A percentile compares a stretch with the other conserved stretches of the same genome.
Evolutionary conservation across 2,329 filamentous ascomycete species (phyloP).

Genomic region (Xylaria sp.): DNA sequence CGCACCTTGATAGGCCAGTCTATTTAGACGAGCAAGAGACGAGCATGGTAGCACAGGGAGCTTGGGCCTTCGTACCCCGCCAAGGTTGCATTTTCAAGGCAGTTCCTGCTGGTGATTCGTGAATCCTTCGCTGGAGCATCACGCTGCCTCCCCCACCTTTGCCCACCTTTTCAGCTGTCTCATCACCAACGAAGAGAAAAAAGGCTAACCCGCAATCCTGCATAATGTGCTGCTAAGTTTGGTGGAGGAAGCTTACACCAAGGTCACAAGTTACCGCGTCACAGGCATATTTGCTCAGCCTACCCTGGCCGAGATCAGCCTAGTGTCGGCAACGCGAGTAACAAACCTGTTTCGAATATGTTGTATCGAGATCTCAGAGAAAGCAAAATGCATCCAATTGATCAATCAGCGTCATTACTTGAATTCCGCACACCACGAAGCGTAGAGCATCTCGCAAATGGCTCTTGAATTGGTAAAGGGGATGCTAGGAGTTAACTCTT

Average conservation of each 20-base stretch:
- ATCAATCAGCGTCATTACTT: slow-evolving; percentile 3
- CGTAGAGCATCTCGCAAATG: not conserved
- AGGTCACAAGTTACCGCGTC: slow-evolving; percentile 15
- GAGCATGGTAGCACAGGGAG: slow-evolving; percentile 27
- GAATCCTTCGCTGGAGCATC: slow-evolving; percentile 29
- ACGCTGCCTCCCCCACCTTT: slow-evolving; percentile 26
- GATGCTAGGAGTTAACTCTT: not conserved
- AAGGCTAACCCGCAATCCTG: slow-evolving; percentile 23
- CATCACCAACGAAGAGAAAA: slow-evolving; percentile 18
- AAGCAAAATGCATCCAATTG: not conserved
- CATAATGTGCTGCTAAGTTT: slow-evolving; percentile 22
- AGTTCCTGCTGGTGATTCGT: slow-evolving; percentile 24
- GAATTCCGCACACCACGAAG: slow-evolving; percentile 1
- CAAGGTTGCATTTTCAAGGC: slow-evolving; percentile 20
- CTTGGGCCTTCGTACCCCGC: slow-evolving; percentile 38
- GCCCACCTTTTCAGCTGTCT: slow-evolving; percentile 27
- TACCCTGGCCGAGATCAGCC: slow-evolving; percentile 1
- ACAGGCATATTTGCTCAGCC: not conserved
- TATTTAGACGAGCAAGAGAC: slow-evolving; percentile 3
- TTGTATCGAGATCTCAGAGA: not conserved
- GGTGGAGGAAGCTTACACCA: slow-evolving; percentile 16
- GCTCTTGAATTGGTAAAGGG: not conserved
- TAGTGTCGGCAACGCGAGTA: slow-evolving; percentile 1
- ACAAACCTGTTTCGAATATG: not conserved
- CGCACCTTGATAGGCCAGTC: slow-evolving; percentile 9